phyloP scores from a whole-genome alignment of 2,329 filamentous ascomycete species.

The Fusarium nurragi region DNA sequence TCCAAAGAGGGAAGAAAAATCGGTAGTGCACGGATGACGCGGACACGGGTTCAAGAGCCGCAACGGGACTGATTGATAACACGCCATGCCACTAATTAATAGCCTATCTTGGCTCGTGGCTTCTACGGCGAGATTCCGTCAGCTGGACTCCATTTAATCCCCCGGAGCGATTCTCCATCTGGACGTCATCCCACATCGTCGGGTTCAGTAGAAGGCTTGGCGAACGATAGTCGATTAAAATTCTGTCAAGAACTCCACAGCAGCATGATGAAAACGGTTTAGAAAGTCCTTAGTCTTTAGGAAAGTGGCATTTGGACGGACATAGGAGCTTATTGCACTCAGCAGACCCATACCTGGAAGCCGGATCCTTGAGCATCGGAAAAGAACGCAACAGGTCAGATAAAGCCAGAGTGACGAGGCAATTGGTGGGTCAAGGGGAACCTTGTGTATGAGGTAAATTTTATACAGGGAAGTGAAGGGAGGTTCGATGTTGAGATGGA shows the following conservation, averaged over 20 bases:
- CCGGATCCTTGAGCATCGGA: neutral
- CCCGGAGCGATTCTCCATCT: slow-evolving; percentile 1
- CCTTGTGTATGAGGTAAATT: neutral
- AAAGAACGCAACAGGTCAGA: neutral
- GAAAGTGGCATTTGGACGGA: neutral
- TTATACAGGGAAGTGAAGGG: no score
- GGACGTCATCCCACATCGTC: slow-evolving; percentile 9
- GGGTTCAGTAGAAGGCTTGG: slow-evolving; percentile 11
- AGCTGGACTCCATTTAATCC: neutral
- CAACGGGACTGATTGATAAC: slow-evolving; percentile 31
- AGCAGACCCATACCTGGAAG: neutral
- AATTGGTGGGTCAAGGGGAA: neutral
- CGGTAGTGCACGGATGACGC: no score
- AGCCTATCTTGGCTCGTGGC: neutral
- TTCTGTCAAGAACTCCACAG: neutral
- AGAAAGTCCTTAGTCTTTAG: slow-evolving; percentile 1
- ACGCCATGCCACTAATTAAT: slow-evolving; percentile 4
- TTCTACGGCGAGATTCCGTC: neutral
- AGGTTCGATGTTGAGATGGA: neutral
- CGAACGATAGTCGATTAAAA: neutral
- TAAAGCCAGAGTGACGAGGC: neutral
- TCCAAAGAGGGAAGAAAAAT: neutral
- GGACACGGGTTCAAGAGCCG: slow-evolving; percentile 7
- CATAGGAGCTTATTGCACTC: neutral
- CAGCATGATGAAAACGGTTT: neutral